Conservation (phyloP, 169 alveolate species). For the Babesia caballi region DNA sequence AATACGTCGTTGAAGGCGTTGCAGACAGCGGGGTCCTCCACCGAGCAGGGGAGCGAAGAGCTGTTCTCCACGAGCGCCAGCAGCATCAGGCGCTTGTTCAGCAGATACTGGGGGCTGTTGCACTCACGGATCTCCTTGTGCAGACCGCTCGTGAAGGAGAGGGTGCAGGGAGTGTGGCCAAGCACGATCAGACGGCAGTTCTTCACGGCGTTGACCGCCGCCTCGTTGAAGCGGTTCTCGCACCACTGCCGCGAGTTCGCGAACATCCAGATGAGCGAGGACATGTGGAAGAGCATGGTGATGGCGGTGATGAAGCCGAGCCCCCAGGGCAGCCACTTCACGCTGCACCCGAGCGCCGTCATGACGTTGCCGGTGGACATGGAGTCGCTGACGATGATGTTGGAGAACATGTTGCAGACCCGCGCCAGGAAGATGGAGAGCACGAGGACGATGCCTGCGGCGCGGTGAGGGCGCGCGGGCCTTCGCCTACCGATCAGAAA, state of each 20-base stretch:
- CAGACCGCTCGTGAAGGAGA: slow-evolving; percentile 3
- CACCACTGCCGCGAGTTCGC: slow-evolving; percentile 64
- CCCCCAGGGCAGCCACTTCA: slow-evolving; percentile 82
- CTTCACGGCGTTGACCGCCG: slow-evolving; percentile 61
- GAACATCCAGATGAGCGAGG: slow-evolving; percentile 58
- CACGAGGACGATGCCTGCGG: slow-evolving; percentile 26
- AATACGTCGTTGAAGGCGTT: slow-evolving; percentile 49
- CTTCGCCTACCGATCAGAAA: slow-evolving; percentile 52
- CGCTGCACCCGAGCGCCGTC: slow-evolving; percentile 77
- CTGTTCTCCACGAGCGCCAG: slow-evolving; percentile 35
- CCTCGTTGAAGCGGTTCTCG: slow-evolving; percentile 40
- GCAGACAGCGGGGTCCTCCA: slow-evolving; percentile 55
- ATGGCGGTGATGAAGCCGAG: slow-evolving; percentile 36
- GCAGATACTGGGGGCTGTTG: slow-evolving; percentile 50
- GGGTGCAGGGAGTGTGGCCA: slow-evolving; percentile 29
- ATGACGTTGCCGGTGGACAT: slow-evolving; percentile 78
- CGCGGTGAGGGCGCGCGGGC: background rate
- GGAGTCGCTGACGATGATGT: slow-evolving; percentile 78
- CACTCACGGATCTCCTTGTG: slow-evolving; percentile 58
- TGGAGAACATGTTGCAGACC: slow-evolving; percentile 73
- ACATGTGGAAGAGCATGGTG: slow-evolving; percentile 9
- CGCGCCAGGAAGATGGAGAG: slow-evolving; percentile 54
- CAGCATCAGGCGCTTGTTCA: slow-evolving; percentile 37
- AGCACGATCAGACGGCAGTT: slow-evolving; percentile 48
- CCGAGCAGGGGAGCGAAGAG: slow-evolving; percentile 26